These are phyloP conservation scores for Sarcodon sp. DNA, from an alignment of 768 basidiomycete genomes.

Conservation along the genomic window DNA sequence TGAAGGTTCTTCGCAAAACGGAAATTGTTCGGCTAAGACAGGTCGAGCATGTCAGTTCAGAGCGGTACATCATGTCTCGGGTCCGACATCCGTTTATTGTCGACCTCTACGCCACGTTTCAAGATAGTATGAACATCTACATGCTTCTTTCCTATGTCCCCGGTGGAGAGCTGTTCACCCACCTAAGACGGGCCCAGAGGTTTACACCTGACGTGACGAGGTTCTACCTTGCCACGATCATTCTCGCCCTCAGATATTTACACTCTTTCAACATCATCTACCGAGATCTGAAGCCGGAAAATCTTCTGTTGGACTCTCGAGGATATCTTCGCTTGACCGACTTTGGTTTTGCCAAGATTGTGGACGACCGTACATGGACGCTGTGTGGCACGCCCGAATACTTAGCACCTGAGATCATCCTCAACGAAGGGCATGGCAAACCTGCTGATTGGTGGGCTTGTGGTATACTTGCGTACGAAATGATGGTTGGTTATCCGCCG, in stretches of 20 bases:
- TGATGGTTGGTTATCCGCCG: constrained; percentile 97
- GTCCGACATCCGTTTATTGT: constrained; percentile 94
- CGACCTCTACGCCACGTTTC: constrained; percentile 90
- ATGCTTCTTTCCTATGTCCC: constrained; percentile 96
- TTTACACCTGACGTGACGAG: constrained; percentile 97
- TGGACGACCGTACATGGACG: constrained; percentile 97
- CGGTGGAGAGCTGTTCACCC: constrained; percentile 96
- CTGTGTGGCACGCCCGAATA: constrained; percentile 95
- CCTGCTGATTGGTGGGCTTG: constrained; percentile 99
- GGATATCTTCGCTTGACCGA: constrained; percentile 95
- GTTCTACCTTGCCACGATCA: constrained; percentile 94
- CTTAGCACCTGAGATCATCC: constrained; percentile 95
- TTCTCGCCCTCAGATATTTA: constrained; percentile 88
- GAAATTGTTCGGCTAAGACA: constrained; percentile 86
- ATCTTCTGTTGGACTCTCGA: constrained; percentile 85
- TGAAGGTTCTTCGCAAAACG: constrained; percentile 82
- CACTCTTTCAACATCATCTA: constrained; percentile 98
- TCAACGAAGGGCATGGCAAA: constrained; percentile 95
- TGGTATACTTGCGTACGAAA: constrained; percentile 94
- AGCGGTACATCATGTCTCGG: constrained; percentile 84
- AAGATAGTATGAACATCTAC: constrained; percentile 94
- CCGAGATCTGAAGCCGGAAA: constrained; percentile 97
- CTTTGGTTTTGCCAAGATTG: constrained; percentile 96
- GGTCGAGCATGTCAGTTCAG: constrained; percentile 96
- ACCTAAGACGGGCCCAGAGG: constrained; percentile 84